Conservation (phyloP, 2,329 filamentous ascomycete species). For the Lasiodiplodia theobromae region DNA sequence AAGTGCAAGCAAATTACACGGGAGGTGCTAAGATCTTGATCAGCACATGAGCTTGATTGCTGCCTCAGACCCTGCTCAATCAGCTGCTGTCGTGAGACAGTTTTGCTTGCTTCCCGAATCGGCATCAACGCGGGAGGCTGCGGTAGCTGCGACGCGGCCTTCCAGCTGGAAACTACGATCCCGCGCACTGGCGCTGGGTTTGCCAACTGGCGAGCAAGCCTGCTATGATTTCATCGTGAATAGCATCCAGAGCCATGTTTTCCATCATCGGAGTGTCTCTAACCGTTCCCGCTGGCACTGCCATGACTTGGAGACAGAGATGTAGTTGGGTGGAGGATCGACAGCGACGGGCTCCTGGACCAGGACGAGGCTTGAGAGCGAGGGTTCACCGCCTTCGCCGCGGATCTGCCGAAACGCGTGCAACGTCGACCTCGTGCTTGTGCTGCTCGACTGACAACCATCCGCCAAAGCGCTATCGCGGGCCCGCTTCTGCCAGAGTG, state of each 20-base stretch:
- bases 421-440: conserved; percentile 27
- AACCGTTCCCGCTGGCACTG: background rate
- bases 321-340: conserved; percentile 3
- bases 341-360: background rate
- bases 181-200: background rate
- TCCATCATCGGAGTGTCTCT: background rate
- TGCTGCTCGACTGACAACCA: conserved; percentile 20
- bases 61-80: background rate
- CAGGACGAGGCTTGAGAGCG: background rate
- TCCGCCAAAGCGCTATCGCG: conserved; percentile 2
- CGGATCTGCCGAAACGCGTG: conserved; percentile 27
- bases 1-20: background rate
- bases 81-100: background rate
- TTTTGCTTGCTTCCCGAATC: background rate
- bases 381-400: conserved; percentile 12
- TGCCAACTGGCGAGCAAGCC: background rate
- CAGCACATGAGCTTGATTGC: background rate
- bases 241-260: background rate
- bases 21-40: background rate
- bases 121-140: background rate
- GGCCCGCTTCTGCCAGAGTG: conserved; percentile 6
- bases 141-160: background rate
- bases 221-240: background rate
- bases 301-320: background rate
- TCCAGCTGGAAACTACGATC: background rate